Conservation (phyloP, 108 stramenopile species). For the Fistulifera pelliculosa region DNA sequence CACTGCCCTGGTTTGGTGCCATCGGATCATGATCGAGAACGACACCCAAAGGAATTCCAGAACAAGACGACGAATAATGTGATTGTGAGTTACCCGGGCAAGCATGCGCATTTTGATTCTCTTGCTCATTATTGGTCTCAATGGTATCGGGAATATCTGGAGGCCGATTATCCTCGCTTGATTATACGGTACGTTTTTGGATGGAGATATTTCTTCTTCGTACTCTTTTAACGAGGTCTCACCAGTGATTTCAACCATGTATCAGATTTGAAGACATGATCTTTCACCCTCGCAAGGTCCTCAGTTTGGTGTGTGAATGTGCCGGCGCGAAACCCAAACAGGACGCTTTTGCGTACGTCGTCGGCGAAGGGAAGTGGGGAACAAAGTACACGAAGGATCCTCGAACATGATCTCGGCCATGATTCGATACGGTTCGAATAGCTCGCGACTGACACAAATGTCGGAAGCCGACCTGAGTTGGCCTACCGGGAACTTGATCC, state of each 20-base stretch:
- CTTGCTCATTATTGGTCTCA: constrained; percentile 57
- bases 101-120: constrained; percentile 21
- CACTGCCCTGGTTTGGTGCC: constrained; percentile 50
- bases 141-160: constrained; percentile 61
- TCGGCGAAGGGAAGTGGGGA: constrained; percentile 51
- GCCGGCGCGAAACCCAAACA: constrained; percentile 1
- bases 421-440: constrained; percentile 67
- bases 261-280: constrained; percentile 2
- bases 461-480: not conserved
- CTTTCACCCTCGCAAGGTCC: constrained; percentile 6
- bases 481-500: not conserved
- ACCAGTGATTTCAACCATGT: too few relatives aligned
- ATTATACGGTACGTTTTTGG: constrained; percentile 77
- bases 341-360: constrained; percentile 43
- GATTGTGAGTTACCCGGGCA: not conserved
- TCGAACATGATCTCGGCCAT: constrained; percentile 63
- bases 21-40: constrained; percentile 4
- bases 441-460: constrained; percentile 23
- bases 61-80: not conserved
- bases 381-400: constrained; percentile 32
- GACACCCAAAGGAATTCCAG: not conserved
- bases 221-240: too few relatives aligned
- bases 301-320: not conserved
- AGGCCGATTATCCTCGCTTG: constrained; percentile 61
- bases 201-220: too few relatives aligned